Evolutionary conservation across 78 protist species (phyloP), one percentile per base, ranked within the genome.

Genomic region (Tieghemostelium lacteum): DNA sequence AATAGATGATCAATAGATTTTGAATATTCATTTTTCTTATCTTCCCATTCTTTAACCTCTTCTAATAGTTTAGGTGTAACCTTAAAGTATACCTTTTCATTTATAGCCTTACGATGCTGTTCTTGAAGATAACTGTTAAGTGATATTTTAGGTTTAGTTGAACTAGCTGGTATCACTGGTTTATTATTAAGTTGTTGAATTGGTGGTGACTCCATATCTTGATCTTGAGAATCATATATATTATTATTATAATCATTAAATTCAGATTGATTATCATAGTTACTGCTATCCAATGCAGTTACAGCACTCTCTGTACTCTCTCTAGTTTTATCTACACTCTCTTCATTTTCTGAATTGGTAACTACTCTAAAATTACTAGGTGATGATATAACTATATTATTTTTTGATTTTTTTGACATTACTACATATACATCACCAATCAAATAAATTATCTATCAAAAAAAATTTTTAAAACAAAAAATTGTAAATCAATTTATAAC

Each of bases 1-100:
- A 83, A 70, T 33, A 83, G 55, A 12, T 26, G 37, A 3, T 83
- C 50, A 29, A 83, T 57, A 19, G 78, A 55, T 61, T 45, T 7
- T 19, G 28, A n/a, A 57, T 69, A 83, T 7, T 39, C 52, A 40
- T 73, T 6, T 29, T 83, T 83, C 26, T 54, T 83, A 1, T 34
- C 33, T 14, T 83, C 91, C 91, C 91, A 83, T 20, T 60, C 45
- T 31, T 40, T 33, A n/a, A 83, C 91, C 6, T 69, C 91, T 39
- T 55, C 22, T 36, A 83, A 69, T 42, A 83, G 60, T 42, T 70
- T 62, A 37, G 29, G 39, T 17, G 91, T 69, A 20, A 69, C 91
- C 12, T 83, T 83, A 42, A 69, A 83, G 36, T 83, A 83, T 20
- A 83, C 24, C 36, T 80, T 80, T 16, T 57, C 69, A 34, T 65